phyloP scores from a whole-genome alignment of 2,329 filamentous ascomycete species.

The Niveomyces coronatus region DNA sequence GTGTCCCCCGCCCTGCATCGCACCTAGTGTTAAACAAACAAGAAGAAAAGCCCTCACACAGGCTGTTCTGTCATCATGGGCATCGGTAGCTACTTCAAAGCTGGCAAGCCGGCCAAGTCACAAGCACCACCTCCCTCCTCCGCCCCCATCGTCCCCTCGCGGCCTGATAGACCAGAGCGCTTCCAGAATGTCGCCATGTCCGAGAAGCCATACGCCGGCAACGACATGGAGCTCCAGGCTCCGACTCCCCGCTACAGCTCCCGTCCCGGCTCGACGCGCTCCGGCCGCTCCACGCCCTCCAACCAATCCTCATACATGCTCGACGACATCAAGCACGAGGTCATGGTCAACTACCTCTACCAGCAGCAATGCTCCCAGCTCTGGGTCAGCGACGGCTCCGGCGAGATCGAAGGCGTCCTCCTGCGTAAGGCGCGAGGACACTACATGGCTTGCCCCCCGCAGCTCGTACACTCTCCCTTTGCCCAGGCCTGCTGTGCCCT shows the following conservation, averaged over 20 bases:
- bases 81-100: conserved; percentile 52
- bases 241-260: conserved; percentile 38
- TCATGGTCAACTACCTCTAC: conserved; percentile 76
- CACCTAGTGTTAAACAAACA: neutral
- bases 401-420: conserved; percentile 61
- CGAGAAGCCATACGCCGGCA: conserved; percentile 28
- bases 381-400: conserved; percentile 62
- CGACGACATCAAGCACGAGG: conserved; percentile 68
- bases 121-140: conserved; percentile 8
- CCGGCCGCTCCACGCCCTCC: conserved; percentile 31
- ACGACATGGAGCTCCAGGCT: conserved; percentile 39
- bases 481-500: conserved; percentile 55
- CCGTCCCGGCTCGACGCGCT: conserved; percentile 39
- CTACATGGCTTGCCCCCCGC: conserved; percentile 64
- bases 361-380: conserved; percentile 67
- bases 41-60: neutral
- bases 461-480: conserved; percentile 51
- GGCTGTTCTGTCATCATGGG: conserved; percentile 37
- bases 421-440: conserved; percentile 56
- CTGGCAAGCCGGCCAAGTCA: conserved; percentile 19
- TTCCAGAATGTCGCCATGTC: conserved; percentile 19
- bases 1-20: no score
- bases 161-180: conserved; percentile 13
- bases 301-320: conserved; percentile 44
- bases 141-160: conserved; percentile 13